Evolutionary conservation across 371 early-diverging fungal genomes (phyloP).

Genomic region (Gilbertella persicaria): DNA sequence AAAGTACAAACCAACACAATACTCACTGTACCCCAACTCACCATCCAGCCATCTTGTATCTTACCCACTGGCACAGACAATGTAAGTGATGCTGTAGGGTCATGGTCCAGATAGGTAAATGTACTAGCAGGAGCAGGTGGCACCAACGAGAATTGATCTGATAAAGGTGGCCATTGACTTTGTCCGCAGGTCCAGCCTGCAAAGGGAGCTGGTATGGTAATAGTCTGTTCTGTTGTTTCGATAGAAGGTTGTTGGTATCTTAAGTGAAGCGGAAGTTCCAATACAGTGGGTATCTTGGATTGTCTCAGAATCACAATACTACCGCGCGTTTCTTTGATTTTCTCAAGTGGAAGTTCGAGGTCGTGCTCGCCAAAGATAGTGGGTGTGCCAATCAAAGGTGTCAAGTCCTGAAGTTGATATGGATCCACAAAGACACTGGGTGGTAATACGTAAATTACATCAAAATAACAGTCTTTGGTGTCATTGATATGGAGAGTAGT

Average conservation of each 20-base stretch:
- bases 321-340: conserved; percentile 38
- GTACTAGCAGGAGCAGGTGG: neutral
- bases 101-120: conserved; percentile 7
- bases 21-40: conserved; percentile 33
- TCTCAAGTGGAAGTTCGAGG: conserved; percentile 46
- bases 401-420: conserved; percentile 35
- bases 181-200: conserved; percentile 45
- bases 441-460: conserved; percentile 42
- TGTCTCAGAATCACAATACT: conserved; percentile 42
- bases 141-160: conserved; percentile 8
- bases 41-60: conserved; percentile 24
- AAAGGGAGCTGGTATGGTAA: conserved; percentile 29
- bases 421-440: conserved; percentile 52
- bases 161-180: conserved; percentile 10
- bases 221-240: conserved; percentile 19
- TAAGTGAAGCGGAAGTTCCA: conserved; percentile 48
- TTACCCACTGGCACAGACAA: conserved; percentile 44
- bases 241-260: conserved; percentile 46
- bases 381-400: conserved; percentile 7
- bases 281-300: neutral
- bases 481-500: conserved; percentile 12
- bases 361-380: conserved; percentile 47
- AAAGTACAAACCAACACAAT: conserved; percentile 28
- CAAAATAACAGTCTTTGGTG: conserved; percentile 23
- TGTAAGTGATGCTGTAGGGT: conserved; percentile 2